Evolutionary conservation across 2,329 filamentous ascomycete genomes (phyloP), one percentile per base, ranked within the genome.

Genomic region (Didymella sp.): DNA sequence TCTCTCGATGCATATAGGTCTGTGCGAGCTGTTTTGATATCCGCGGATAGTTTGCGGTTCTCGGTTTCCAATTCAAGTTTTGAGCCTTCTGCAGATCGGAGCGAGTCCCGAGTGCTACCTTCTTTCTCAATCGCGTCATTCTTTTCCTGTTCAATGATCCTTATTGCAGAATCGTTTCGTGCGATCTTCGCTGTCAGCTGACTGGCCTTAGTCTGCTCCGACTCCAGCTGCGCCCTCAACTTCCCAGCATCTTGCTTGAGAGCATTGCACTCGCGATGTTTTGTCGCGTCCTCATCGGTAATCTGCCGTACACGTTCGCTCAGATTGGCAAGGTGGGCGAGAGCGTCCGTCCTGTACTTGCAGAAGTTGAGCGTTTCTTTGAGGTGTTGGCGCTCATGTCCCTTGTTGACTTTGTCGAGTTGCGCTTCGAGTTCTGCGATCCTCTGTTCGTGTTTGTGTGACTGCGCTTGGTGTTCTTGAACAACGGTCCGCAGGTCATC

Each of bases 131-230:
- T 30, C 61, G 9, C 48, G 12, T 21, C 46, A 22, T 9, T 24
- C 7, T 11, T 69, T 19, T 72, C 58, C n/a, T 59, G 55, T 6
- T 55, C 51, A 24, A 69, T 37, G 2, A 13, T 42, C 3, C 63
- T 52, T 4, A 67, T 52, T 2, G 30, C 43, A 11, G 52, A 53
- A 4, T 58, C 33, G 4, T 67, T 48, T 24, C 61, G 59, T 4
- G 46, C 35, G 5, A 65, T 6, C 24, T 69, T 54, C 4, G 13
- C 7, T 3, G 9, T 12, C 3, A 25, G 40, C 12, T 27, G 63
- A 49, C 19, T 58, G 19, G 12, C 27, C 17, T 59, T 37, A 8
- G 57, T 33, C 25, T 68, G 53, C 11, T 62, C 33, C 3, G 44
- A 42, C 2, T 53, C 25, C 1, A 54, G 35, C 24, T 53, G 33